These are phyloP conservation scores for Beauveria rudraprayagi DNA, from an alignment of 2,329 filamentous ascomycete species.

Conservation along the genomic window DNA sequence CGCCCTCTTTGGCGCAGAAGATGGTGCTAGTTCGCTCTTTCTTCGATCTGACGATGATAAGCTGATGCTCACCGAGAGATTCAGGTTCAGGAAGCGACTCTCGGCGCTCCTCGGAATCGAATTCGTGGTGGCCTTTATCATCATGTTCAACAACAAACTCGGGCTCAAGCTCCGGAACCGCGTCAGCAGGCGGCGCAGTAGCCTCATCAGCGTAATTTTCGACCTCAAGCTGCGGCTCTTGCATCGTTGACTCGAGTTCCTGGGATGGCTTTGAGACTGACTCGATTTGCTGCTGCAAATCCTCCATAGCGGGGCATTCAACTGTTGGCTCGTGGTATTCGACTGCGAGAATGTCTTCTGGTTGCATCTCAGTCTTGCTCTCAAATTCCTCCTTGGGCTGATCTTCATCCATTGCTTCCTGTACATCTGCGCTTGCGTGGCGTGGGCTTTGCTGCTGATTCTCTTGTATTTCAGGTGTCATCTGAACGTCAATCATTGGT, in stretches of 20 bases:
- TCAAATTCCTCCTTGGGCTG: conserved; percentile 26
- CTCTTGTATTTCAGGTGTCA: not conserved
- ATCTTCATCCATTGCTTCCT: not conserved
- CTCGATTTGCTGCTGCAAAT: conserved; percentile 14
- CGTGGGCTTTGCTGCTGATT: conserved; percentile 21
- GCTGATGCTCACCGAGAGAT: conserved; percentile 10
- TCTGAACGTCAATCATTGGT: conserved; percentile 2
- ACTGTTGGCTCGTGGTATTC: conserved; percentile 2
- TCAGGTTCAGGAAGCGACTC: conserved; percentile 12
- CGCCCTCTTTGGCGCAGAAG: conserved; percentile 54
- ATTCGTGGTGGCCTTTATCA: not conserved
- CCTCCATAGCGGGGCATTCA: conserved; percentile 11
- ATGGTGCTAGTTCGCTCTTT: conserved; percentile 43
- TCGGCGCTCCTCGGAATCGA: conserved; percentile 11
- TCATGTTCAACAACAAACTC: conserved; percentile 1
- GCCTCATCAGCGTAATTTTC: not conserved
- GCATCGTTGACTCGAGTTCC: not conserved
- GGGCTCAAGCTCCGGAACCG: conserved; percentile 15
- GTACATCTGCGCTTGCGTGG: not conserved
- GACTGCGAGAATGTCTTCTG: conserved; percentile 10
- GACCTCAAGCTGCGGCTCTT: not conserved
- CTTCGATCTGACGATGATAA: conserved; percentile 21
- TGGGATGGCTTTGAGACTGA: not conserved
- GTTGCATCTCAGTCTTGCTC: conserved; percentile 23
- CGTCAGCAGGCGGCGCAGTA: conserved; percentile 3